Conservation (phyloP, 2,329 filamentous ascomycete genomes). For the Zasmidium angulare region DNA sequence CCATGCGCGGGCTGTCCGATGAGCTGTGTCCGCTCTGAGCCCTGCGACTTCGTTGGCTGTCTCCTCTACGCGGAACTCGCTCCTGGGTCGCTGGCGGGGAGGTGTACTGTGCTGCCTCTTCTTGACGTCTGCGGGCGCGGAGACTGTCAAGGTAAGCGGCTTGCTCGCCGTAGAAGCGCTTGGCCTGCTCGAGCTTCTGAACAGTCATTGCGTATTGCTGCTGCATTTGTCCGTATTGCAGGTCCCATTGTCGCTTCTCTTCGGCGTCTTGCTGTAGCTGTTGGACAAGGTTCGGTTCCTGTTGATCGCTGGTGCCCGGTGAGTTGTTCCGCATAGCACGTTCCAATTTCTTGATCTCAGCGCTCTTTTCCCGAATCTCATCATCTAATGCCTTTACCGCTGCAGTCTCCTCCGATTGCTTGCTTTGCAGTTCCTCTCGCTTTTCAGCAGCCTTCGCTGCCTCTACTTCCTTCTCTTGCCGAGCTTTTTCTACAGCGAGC, state of each 20-base stretch:
- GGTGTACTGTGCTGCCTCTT: slow-evolving; percentile 23
- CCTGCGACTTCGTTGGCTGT: slow-evolving; percentile 42
- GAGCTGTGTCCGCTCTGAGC: slow-evolving; percentile 36
- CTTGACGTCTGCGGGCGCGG: slow-evolving; percentile 31
- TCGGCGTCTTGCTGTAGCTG: slow-evolving; percentile 40
- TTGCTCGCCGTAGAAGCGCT: slow-evolving; percentile 47
- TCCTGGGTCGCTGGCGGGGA: slow-evolving; percentile 27
- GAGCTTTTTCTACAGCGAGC: slow-evolving; percentile 45
- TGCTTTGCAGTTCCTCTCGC: slow-evolving; percentile 42
- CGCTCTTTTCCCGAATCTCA: slow-evolving; percentile 69
- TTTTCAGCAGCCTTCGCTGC: slow-evolving; percentile 39
- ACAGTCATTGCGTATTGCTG: slow-evolving; percentile 32
- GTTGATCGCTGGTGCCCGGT: slow-evolving; percentile 24
- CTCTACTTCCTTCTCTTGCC: slow-evolving; percentile 39
- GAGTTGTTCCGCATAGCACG: slow-evolving; percentile 60
- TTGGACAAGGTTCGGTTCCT: slow-evolving; percentile 34
- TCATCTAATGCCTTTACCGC: slow-evolving; percentile 66
- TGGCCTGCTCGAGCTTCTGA: slow-evolving; percentile 35
- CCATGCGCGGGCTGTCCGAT: slow-evolving; percentile 30
- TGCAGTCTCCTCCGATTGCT: slow-evolving; percentile 43
- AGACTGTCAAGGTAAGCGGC: slow-evolving; percentile 29
- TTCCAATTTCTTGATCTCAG: slow-evolving; percentile 71
- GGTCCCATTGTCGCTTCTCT: slow-evolving; percentile 40
- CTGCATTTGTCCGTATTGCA: slow-evolving; percentile 32
- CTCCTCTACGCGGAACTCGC: slow-evolving; percentile 31